Conservation (phyloP, 768 basidiomycete genomes). For the Leccinum subgranulosum region DNA sequence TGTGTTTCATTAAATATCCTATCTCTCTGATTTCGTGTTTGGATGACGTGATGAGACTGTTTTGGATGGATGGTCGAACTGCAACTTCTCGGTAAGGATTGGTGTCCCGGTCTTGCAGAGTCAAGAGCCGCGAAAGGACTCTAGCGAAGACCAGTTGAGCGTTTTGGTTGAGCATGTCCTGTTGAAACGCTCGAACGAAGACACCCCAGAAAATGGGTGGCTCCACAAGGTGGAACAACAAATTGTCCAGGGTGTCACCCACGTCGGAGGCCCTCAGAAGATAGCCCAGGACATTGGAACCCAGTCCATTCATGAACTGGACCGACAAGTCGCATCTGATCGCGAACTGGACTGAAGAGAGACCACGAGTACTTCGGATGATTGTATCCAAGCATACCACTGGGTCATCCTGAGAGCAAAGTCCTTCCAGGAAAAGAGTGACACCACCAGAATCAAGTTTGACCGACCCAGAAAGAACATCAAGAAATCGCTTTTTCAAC, state of each 20-base stretch:
- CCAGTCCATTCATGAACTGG: slow-evolving; percentile 42
- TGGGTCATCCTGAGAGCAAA: slow-evolving; percentile 41
- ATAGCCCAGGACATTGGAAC: slow-evolving; percentile 35
- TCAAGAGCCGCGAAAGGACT: slow-evolving; percentile 47
- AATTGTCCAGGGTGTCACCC: slow-evolving; percentile 37
- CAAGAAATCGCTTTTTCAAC: slow-evolving; percentile 35
- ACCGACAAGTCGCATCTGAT: slow-evolving; percentile 38
- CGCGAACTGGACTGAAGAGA: slow-evolving; percentile 36
- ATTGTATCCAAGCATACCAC: slow-evolving; percentile 38
- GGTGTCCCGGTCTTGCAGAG: slow-evolving; percentile 32
- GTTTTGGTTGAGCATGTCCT: slow-evolving; percentile 28
- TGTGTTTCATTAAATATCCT: slow-evolving; percentile 41
- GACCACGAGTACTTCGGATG: slow-evolving; percentile 34
- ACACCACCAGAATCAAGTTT: slow-evolving; percentile 21
- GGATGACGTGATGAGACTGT: slow-evolving; percentile 22
- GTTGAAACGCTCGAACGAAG: slow-evolving; percentile 34
- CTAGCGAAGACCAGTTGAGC: slow-evolving; percentile 43
- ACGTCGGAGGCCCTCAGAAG: slow-evolving; percentile 39
- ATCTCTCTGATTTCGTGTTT: slow-evolving; percentile 26
- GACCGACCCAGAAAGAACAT: slow-evolving; percentile 29
- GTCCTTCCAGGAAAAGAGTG: slow-evolving; percentile 43
- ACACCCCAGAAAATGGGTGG: slow-evolving; percentile 50
- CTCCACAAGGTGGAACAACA: slow-evolving; percentile 43
- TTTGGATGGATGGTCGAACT: slow-evolving; percentile 24
- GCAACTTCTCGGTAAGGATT: slow-evolving; percentile 39